Evolutionary conservation across 2,329 filamentous ascomycete species (phyloP).

Genomic region (Penicillium hesseltinei): DNA sequence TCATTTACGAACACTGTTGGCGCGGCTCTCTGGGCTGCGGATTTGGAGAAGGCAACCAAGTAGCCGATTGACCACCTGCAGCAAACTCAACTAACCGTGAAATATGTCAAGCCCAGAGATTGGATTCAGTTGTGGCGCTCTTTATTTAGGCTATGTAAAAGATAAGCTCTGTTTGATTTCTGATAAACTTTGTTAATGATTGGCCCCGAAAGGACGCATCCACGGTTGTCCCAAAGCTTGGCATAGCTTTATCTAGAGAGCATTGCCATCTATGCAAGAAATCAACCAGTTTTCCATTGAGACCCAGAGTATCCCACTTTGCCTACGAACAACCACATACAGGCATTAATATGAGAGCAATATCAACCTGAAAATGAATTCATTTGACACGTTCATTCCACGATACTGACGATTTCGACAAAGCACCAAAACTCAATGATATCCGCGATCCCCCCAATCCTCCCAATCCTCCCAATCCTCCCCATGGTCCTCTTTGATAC

Average conservation of each 20-base stretch:
- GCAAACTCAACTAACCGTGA: background rate
- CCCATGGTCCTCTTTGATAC: too few species aligned
- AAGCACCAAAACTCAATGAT: too few species aligned
- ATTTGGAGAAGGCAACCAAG: constrained; percentile 61
- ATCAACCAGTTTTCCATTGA: background rate
- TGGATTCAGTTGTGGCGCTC: background rate
- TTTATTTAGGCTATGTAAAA: background rate
- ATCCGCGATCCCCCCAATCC: too few species aligned
- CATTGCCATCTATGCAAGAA: background rate
- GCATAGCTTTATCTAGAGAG: background rate
- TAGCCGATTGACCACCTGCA: constrained; percentile 8
- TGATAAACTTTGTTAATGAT: background rate
- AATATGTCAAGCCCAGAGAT: background rate
- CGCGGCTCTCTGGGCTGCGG: constrained; percentile 90
- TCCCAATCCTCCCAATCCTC: too few species aligned
- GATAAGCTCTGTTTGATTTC: background rate
- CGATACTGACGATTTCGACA: too few species aligned
- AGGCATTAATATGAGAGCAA: too few species aligned
- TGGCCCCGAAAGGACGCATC: background rate
- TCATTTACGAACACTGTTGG: constrained; percentile 90
- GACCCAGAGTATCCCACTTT: background rate
- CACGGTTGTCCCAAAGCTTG: background rate
- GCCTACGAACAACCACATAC: too few species aligned
- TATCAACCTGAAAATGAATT: too few species aligned
- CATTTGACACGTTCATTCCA: too few species aligned